Conservation (phyloP, 768 basidiomycete species). For the Tricholoma matsutake region DNA sequence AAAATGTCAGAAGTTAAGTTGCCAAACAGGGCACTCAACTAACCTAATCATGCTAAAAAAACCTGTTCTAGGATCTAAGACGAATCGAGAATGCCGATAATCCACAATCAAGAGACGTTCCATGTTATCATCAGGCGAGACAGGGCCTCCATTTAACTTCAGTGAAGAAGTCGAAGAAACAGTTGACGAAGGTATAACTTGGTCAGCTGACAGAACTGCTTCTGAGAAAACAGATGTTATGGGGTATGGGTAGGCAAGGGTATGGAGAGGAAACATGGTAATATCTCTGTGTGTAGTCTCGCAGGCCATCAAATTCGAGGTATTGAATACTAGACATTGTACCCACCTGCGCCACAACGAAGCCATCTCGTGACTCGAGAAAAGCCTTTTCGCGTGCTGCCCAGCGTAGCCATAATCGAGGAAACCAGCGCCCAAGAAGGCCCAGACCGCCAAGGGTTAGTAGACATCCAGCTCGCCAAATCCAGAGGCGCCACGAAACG, state of each 20-base stretch:
- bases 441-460: slow-evolving; percentile 69
- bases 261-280: slow-evolving; percentile 67
- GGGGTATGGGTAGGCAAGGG: slow-evolving; percentile 70
- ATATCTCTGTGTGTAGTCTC: slow-evolving; percentile 86
- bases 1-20: slow-evolving; percentile 4
- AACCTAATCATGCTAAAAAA: slow-evolving; percentile 81
- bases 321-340: not conserved
- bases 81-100: slow-evolving; percentile 91
- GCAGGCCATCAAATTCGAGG: slow-evolving; percentile 20
- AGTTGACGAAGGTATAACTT: slow-evolving; percentile 21
- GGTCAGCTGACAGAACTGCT: slow-evolving; percentile 23
- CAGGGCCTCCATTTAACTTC: slow-evolving; percentile 29
- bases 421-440: slow-evolving; percentile 92
- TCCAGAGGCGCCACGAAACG: slow-evolving; percentile 52
- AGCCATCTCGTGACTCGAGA: slow-evolving; percentile 61
- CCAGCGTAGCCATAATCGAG: slow-evolving; percentile 86
- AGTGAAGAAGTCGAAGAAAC: slow-evolving; percentile 14
- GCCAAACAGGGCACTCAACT: slow-evolving; percentile 16
- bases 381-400: slow-evolving; percentile 84
- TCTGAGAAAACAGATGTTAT: slow-evolving; percentile 76
- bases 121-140: slow-evolving; percentile 33
- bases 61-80: slow-evolving; percentile 80
- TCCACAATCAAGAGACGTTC: slow-evolving; percentile 68
- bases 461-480: slow-evolving; percentile 73
- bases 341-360: slow-evolving; percentile 88